Conservation (phyloP, 2,329 filamentous ascomycete genomes). For the Phaeosphaeriaceae sp. region DNA sequence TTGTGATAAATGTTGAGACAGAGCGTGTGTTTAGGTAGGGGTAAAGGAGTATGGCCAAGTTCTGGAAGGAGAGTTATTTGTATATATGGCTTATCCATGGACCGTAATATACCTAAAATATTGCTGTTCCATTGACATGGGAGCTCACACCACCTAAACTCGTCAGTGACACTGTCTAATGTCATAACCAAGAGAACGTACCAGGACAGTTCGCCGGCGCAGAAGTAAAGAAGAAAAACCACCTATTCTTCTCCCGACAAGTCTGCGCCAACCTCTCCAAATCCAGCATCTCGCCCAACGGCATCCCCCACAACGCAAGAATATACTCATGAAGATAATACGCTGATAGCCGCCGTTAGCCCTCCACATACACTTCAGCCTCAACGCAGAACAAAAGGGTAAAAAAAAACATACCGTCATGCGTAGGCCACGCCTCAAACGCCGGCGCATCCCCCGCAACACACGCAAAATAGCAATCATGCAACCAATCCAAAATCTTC, state of each 20-base stretch:
- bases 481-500: conserved; percentile 68
- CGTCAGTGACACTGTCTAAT: conserved; percentile 6
- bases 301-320: conserved; percentile 50
- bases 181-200: conserved; percentile 11
- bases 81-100: background rate
- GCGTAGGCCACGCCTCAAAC: conserved; percentile 68
- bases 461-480: conserved; percentile 71
- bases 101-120: conserved; percentile 29
- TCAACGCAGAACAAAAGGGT: no score
- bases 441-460: conserved; percentile 68
- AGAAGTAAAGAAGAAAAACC: conserved; percentile 68
- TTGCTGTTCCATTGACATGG: conserved; percentile 53
- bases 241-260: conserved; percentile 62
- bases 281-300: conserved; percentile 50
- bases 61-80: background rate
- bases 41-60: no score
- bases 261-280: conserved; percentile 60
- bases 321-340: conserved; percentile 48
- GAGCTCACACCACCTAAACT: conserved; percentile 49
- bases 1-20: no score
- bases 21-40: no score
- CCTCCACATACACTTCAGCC: background rate
- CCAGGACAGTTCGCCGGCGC: conserved; percentile 65
- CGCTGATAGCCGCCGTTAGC: conserved; percentile 21
- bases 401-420: conserved; percentile 42